phyloP scores from a whole-genome alignment of 331 rosid species.

The Cydonia oblonga region DNA sequence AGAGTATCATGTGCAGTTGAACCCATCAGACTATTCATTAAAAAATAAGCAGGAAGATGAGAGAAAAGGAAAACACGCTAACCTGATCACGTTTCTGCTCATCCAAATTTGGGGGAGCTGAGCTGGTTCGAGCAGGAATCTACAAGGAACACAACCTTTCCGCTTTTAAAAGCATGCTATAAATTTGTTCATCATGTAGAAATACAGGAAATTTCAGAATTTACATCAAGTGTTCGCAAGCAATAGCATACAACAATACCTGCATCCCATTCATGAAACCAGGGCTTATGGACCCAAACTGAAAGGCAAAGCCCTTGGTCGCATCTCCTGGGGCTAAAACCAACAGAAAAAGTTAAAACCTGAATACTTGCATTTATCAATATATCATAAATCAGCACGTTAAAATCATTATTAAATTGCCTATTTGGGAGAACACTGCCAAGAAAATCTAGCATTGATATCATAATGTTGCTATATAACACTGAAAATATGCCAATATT shows the following conservation, averaged over 20 bases:
- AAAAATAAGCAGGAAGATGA: neutral
- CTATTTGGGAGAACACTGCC: too few relatives aligned
- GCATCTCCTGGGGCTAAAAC: slow-evolving; percentile 47
- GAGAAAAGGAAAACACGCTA: neutral
- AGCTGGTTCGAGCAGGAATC: slow-evolving; percentile 88
- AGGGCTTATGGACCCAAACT: slow-evolving; percentile 80
- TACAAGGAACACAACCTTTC: slow-evolving; percentile 25
- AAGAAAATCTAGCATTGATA: too few relatives aligned
- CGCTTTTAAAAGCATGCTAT: neutral
- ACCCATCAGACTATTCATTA: neutral
- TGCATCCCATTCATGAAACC: slow-evolving; percentile 56
- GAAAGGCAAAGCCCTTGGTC: slow-evolving; percentile 50
- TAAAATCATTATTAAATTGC: too few relatives aligned
- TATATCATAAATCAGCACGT: slow-evolving; percentile 15
- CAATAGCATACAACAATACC: slow-evolving; percentile 27
- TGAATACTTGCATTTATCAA: neutral
- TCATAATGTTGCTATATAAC: neutral
- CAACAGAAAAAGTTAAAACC: neutral
- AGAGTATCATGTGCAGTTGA: neutral
- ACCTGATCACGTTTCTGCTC: slow-evolving; percentile 86
- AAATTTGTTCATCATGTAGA: neutral
- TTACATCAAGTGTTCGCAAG: neutral
- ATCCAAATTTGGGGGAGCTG: slow-evolving; percentile 93
- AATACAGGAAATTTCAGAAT: neutral
- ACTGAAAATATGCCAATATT: neutral